Conservation (phyloP, 2,329 filamentous ascomycete genomes). For the Pseudocercospora cruenta region DNA sequence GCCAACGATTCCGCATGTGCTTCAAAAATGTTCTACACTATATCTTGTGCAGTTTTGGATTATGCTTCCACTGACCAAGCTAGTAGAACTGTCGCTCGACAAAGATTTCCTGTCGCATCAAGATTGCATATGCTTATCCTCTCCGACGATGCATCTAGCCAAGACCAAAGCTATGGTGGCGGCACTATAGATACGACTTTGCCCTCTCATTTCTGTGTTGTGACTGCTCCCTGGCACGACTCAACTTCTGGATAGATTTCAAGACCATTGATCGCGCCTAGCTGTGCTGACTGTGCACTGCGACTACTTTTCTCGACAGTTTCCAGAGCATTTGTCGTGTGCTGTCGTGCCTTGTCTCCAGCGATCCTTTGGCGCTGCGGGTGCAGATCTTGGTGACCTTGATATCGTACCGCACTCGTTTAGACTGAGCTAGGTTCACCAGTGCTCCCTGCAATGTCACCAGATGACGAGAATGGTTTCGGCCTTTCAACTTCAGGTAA, state of each 20-base stretch:
- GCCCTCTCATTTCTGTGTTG: not conserved
- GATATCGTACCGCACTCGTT: not conserved
- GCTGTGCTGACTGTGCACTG: not conserved
- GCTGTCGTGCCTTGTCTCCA: not conserved
- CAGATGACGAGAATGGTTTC: not conserved
- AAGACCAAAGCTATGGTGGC: not conserved
- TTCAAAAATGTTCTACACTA: too few relatives aligned
- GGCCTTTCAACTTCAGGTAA: not conserved
- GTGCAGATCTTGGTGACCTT: not conserved
- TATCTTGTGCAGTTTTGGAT: too few relatives aligned
- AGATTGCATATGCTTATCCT: not conserved
- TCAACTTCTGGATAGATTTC: not conserved
- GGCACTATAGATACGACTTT: not conserved
- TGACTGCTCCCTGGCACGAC: not conserved
- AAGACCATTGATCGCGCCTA: not conserved
- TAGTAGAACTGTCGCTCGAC: not conserved
- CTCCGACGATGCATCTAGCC: not conserved
- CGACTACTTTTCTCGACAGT: not conserved
- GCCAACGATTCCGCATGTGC: not conserved
- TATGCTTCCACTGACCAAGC: not conserved
- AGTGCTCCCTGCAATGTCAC: not conserved
- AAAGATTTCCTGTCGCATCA: not conserved
- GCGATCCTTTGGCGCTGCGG: not conserved
- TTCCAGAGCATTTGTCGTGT: not conserved
- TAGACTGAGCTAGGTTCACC: not conserved